Percentiles rank a stretch among this genome's conserved stretches.
These are phyloP conservation scores for Entomophthora muscae DNA, from an alignment of 371 early-diverging fungal genomes.

Conservation along the genomic window DNA sequence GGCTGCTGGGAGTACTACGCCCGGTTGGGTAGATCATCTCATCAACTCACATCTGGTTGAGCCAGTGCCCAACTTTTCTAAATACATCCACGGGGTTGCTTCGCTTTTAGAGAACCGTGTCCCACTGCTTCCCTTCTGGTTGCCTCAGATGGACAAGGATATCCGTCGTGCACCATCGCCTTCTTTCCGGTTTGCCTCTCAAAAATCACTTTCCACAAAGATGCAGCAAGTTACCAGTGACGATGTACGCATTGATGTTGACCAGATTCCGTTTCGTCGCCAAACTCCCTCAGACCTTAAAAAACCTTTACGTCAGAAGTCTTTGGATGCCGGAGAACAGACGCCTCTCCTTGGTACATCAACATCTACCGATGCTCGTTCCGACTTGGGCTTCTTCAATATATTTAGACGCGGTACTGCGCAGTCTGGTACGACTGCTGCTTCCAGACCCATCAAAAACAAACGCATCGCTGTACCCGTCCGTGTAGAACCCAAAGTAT, in stretches of 20 bases:
- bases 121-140: constrained; percentile 94
- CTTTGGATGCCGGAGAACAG: not conserved
- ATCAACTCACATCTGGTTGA: constrained; percentile 80
- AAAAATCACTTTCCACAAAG: not conserved
- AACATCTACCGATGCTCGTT: not conserved
- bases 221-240: not conserved
- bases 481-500: constrained; percentile 78
- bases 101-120: constrained; percentile 72
- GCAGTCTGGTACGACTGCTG: constrained; percentile 2
- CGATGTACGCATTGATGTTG: not conserved
- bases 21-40: constrained; percentile 84
- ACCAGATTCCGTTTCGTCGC: not conserved
- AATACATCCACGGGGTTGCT: constrained; percentile 94
- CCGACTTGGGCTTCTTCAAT: not conserved
- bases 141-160: constrained; percentile 86
- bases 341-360: not conserved
- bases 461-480: constrained; percentile 61
- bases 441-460: constrained; percentile 22
- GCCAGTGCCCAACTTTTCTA: constrained; percentile 94
- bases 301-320: not conserved
- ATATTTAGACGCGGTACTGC: not conserved
- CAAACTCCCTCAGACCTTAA: not conserved
- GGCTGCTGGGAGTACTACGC: constrained; percentile 59
- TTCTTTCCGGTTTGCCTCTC: constrained; percentile 17
- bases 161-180: constrained; percentile 48